Evolutionary conservation across 345 rosid genomes (phyloP), one percentile per base, ranked within the genome.

Genomic region (Citrus mangshanensis): DNA sequence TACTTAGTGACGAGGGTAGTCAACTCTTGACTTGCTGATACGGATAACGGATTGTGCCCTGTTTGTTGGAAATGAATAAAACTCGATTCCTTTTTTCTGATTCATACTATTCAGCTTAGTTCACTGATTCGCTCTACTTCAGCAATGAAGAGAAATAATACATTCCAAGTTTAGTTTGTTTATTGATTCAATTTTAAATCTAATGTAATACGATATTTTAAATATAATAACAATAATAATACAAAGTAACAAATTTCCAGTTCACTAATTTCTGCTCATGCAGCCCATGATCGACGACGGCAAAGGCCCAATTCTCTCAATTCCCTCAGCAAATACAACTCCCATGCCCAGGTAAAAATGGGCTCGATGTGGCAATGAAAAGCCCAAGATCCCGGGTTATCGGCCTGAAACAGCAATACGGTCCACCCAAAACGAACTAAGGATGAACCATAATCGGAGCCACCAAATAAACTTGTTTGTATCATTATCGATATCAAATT

Each of bases 321-420:
- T 64, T 9, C 95, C 95, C 81, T 84, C 88, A 24, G 87, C 94
- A 56, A 91, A 86, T 49, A 87, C 92, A 46, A 87, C 85, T 4
- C 87, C 88, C 98, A 91, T 92, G 1, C 97, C 98, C 95, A 92
- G 86, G 58, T 68, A 88, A 27, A 89, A 84, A 72, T 91, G 97
- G 0, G 97, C 85, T 91, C 96, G 5, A 93, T 87, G 67, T 95
- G 97, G 78, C 97, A 93, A 61, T 91, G 97, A 46, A 93, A 91
- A 10, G 89, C 73, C 92, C 97, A 91, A 6, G 81, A 92, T 9
- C 95, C 96, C 0, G 94, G 93, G 25, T 95, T 95, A 78, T 95
- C 86, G 1, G 92, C 86, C 65, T 56, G 70, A 59, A 91, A 95
- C 64, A 93, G 70, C 82, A 91, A 73, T n/a, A 93, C 95, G 0